These are phyloP conservation scores for Xylariaceae sp. DNA, from an alignment of 2,329 filamentous ascomycete genomes.

Conservation along the genomic window DNA sequence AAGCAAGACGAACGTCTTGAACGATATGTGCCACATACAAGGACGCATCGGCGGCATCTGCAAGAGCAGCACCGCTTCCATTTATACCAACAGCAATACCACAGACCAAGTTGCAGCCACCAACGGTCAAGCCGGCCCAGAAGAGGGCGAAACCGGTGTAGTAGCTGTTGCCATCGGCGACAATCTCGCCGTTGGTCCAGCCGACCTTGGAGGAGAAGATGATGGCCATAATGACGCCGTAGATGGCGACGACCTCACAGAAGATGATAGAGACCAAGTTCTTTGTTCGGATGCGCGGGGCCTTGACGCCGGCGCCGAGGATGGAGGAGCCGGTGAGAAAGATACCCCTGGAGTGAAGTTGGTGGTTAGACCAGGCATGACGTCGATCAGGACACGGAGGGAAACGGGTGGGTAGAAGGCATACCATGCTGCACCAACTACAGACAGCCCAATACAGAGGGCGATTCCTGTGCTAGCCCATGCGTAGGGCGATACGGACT, in stretches of 20 bases:
- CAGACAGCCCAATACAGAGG: slow-evolving; percentile 92
- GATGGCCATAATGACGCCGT: slow-evolving; percentile 99
- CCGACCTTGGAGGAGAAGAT: slow-evolving; percentile 90
- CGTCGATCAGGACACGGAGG: not conserved
- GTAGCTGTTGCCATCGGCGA: slow-evolving; percentile 76
- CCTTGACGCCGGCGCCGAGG: slow-evolving; percentile 92
- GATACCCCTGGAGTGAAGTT: slow-evolving; percentile 70
- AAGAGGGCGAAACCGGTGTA: slow-evolving; percentile 96
- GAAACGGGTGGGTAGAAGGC: slow-evolving; percentile 16
- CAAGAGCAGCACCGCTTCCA: slow-evolving; percentile 91
- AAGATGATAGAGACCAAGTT: slow-evolving; percentile 99
- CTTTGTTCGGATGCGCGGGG: slow-evolving; percentile 97
- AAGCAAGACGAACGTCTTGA: slow-evolving; percentile 1
- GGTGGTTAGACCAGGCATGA: slow-evolving; percentile 1
- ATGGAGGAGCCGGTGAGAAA: slow-evolving; percentile 98
- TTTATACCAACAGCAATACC: slow-evolving; percentile 98
- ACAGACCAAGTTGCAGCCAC: slow-evolving; percentile 92
- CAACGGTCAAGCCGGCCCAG: slow-evolving; percentile 93
- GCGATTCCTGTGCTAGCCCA: slow-evolving; percentile 91
- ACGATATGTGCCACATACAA: slow-evolving; percentile 61
- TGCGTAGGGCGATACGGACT: slow-evolving; percentile 87
- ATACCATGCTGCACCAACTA: slow-evolving; percentile 96
- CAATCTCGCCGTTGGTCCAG: slow-evolving; percentile 58
- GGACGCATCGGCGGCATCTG: slow-evolving; percentile 87
- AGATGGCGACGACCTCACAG: slow-evolving; percentile 99